Conservation (phyloP, 2,329 filamentous ascomycete genomes). For the Scleromitrula shiraiana region DNA sequence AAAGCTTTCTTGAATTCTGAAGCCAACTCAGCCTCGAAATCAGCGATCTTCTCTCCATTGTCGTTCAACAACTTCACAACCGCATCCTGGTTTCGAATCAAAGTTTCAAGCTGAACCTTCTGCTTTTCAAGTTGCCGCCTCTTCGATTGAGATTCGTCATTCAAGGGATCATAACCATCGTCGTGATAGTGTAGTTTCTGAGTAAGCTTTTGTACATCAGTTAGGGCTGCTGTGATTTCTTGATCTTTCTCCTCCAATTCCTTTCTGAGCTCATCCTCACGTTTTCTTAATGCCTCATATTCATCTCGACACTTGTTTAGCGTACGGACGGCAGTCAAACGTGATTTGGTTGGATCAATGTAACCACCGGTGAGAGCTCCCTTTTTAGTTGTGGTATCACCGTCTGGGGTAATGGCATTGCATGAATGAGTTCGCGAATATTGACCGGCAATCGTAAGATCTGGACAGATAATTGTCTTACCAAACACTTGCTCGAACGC, state of each 20-base stretch:
- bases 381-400: conserved; percentile 89
- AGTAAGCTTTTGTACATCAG: conserved; percentile 74
- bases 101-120: conserved; percentile 65
- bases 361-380: conserved; percentile 94
- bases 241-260: conserved; percentile 77
- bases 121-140: conserved; percentile 66
- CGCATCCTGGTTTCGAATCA: conserved; percentile 54
- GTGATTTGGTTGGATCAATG: conserved; percentile 77
- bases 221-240: conserved; percentile 78
- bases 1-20: conserved; percentile 91
- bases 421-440: conserved; percentile 89
- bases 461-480: conserved; percentile 89
- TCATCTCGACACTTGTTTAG: conserved; percentile 69
- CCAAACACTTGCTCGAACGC: conserved; percentile 95
- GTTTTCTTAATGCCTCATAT: conserved; percentile 57
- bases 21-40: conserved; percentile 71
- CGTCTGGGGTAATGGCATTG: conserved; percentile 88
- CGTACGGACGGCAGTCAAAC: conserved; percentile 73
- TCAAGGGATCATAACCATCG: conserved; percentile 71
- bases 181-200: conserved; percentile 72
- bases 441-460: conserved; percentile 76
- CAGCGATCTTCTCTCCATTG: conserved; percentile 64
- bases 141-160: conserved; percentile 68
- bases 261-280: conserved; percentile 56
- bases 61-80: conserved; percentile 69